Percentiles rank a stretch among this genome's conserved stretches.
These are phyloP conservation scores for Pneumocystis canis DNA, from an alignment of 1,139 yeast genomes.

Conservation along the genomic window DNA sequence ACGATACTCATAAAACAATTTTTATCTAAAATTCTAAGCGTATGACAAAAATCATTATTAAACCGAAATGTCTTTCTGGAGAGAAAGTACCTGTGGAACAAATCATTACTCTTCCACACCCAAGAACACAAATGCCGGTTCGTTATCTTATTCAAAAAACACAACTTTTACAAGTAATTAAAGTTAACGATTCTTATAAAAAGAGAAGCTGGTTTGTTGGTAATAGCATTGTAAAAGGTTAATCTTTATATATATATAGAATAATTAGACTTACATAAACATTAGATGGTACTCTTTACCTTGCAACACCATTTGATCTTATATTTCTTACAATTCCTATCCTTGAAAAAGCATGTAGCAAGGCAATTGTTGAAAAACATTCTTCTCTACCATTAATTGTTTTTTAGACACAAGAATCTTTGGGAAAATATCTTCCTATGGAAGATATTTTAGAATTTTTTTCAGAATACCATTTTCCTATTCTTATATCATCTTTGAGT, in stretches of 20 bases:
- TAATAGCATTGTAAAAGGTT: not conserved
- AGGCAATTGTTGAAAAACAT: not conserved
- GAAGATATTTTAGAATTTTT: not conserved
- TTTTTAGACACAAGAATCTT: not conserved
- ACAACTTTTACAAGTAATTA: not conserved
- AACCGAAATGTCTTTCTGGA: not conserved
- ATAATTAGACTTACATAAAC: not conserved
- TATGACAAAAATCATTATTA: not conserved
- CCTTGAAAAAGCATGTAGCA: not conserved
- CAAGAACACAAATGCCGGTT: not conserved
- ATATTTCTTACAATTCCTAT: not conserved
- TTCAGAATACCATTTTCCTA: not conserved
- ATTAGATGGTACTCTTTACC: not conserved
- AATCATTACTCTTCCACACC: not conserved
- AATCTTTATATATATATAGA: not conserved
- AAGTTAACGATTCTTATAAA: not conserved
- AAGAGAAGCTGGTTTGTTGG: not conserved
- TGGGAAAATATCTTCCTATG: not conserved
- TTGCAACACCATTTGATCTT: not conserved
- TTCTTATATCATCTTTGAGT: not conserved
- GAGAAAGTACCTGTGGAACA: not conserved
- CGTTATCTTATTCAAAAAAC: slow-evolving; percentile 1
- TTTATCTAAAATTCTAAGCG: not conserved
- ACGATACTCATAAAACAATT: not conserved
- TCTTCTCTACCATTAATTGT: not conserved